These are phyloP conservation scores for Gliomastix tumulicola DNA, from an alignment of 2,329 filamentous ascomycete genomes.

Conservation along the genomic window DNA sequence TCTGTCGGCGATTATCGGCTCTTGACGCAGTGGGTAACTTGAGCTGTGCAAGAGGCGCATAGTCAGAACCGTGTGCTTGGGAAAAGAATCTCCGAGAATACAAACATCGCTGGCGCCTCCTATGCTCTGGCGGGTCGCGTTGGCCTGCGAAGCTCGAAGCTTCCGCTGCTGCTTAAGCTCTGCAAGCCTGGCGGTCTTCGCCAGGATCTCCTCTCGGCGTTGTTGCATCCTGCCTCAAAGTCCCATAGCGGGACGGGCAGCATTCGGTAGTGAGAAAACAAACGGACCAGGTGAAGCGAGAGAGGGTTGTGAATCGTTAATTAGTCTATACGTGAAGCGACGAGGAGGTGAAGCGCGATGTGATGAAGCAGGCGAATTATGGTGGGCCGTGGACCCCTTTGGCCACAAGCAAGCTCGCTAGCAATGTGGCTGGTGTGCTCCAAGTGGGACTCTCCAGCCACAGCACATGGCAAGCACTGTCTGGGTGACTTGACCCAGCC, in stretches of 20 bases:
- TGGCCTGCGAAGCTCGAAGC: slow-evolving; percentile 70
- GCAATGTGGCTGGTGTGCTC: too few species aligned
- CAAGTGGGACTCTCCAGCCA: too few species aligned
- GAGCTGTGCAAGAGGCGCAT: slow-evolving; percentile 36
- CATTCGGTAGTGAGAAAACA: slow-evolving; percentile 9
- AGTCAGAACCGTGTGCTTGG: slow-evolving; percentile 1
- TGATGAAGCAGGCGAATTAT: too few species aligned
- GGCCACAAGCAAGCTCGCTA: too few species aligned
- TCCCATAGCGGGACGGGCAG: slow-evolving; percentile 38
- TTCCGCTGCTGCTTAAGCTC: slow-evolving; percentile 93
- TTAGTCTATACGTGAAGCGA: too few species aligned
- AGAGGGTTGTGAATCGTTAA: too few species aligned
- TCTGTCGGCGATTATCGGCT: slow-evolving; percentile 63
- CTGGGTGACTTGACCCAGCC: too few species aligned
- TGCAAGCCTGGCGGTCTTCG: slow-evolving; percentile 93
- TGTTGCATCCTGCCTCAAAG: slow-evolving; percentile 53
- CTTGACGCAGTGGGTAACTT: slow-evolving; percentile 64
- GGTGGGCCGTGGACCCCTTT: too few species aligned
- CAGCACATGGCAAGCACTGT: too few species aligned
- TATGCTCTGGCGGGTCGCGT: slow-evolving; percentile 60
- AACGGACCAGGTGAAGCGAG: too few species aligned
- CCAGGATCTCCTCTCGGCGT: slow-evolving; percentile 91
- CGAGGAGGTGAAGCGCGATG: too few species aligned
- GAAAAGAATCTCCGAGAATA: slow-evolving; percentile 12
- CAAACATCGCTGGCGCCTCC: slow-evolving; percentile 66